Evolutionary conservation across 768 basidiomycete genomes (phyloP), one percentile per base, ranked within the genome.

Genomic region (Kockovaella imperatae): DNA sequence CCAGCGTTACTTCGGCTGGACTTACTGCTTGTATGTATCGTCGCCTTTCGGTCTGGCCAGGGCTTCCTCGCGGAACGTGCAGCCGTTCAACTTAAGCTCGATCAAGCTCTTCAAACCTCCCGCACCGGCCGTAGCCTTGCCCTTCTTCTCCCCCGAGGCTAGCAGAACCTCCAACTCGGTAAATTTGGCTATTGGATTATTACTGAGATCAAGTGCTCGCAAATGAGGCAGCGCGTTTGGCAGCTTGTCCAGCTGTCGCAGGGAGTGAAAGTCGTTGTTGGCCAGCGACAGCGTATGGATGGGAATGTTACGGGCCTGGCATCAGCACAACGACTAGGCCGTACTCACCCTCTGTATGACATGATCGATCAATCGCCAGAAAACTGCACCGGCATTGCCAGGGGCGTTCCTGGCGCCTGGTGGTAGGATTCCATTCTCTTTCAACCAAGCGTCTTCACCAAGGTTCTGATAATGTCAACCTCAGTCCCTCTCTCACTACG

Each of bases 271-370:
- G 54, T 83, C 82, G 65, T 84, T 84, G 66, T 85, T 81, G 32
- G 88, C 86, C 34, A 97, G 76, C 0, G 88, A 91, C 11, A 97
- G 72, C 0, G 90, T 89, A 43, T 61, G 60, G 67, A 72, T 57
- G 41, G 68, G 35, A 1, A 25, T 46, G 10, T 42, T 39, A 23
- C 18, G 38, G 25, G 26, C 13, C 31, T 42, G 32, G 20, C 11
- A 38, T 17, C 17, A n/a, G 24, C 29, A 47, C n/a, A n/a, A n/a
- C n/a, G n/a, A n/a, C n/a, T n/a, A n/a, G n/a, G n/a, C n/a, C n/a
- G 25, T 46, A 15, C 28, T 49, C 31, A 32, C 65, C 45, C 54
- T 55, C 42, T 64, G 65, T 1, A 64, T 45, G 11, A 54, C 52
- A 26, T 50, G 26, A 23, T 64, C 58, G 18, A 64, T 56, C 5